These are phyloP conservation scores for Lactarius tabidus DNA, from an alignment of 768 basidiomycete species.

Conservation along the genomic window DNA sequence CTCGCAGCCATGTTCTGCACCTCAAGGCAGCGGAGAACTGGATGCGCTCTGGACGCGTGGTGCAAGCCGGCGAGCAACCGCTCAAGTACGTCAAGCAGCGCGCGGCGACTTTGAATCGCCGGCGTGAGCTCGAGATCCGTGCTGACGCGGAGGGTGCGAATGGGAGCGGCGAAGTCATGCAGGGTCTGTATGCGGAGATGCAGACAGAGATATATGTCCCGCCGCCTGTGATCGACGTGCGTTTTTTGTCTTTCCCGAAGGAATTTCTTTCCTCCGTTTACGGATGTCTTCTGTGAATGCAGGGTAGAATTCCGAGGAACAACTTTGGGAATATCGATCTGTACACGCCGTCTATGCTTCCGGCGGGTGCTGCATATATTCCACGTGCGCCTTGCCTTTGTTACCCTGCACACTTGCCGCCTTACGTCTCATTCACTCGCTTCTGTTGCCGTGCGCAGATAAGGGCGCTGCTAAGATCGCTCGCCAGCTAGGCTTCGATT, in stretches of 20 bases:
- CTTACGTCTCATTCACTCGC: neutral
- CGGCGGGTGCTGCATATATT: slow-evolving; percentile 78
- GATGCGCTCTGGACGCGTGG: slow-evolving; percentile 80
- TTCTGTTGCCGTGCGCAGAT: slow-evolving; percentile 25
- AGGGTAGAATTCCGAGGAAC: slow-evolving; percentile 95
- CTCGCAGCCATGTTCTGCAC: slow-evolving; percentile 75
- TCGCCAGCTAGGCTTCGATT: slow-evolving; percentile 79
- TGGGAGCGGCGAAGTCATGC: slow-evolving; percentile 44
- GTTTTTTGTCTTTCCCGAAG: slow-evolving; percentile 6
- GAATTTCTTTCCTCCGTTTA: slow-evolving; percentile 1
- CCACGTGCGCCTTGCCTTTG: slow-evolving; percentile 59
- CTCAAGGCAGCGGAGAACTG: slow-evolving; percentile 93
- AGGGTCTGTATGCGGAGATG: slow-evolving; percentile 77
- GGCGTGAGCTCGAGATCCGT: slow-evolving; percentile 65
- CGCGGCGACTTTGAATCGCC: slow-evolving; percentile 71
- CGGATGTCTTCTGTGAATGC: slow-evolving; percentile 1
- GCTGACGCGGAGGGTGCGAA: slow-evolving; percentile 39
- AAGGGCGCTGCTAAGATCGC: slow-evolving; percentile 90
- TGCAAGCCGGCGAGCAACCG: slow-evolving; percentile 74
- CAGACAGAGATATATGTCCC: slow-evolving; percentile 85
- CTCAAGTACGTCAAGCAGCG: slow-evolving; percentile 87
- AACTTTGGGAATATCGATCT: slow-evolving; percentile 96
- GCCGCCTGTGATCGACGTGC: slow-evolving; percentile 70
- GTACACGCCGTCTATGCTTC: slow-evolving; percentile 93
- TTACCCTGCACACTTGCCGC: neutral